phyloP scores from a whole-genome alignment of 2,329 filamentous ascomycete species.

The Colletotrichum costaricense region DNA sequence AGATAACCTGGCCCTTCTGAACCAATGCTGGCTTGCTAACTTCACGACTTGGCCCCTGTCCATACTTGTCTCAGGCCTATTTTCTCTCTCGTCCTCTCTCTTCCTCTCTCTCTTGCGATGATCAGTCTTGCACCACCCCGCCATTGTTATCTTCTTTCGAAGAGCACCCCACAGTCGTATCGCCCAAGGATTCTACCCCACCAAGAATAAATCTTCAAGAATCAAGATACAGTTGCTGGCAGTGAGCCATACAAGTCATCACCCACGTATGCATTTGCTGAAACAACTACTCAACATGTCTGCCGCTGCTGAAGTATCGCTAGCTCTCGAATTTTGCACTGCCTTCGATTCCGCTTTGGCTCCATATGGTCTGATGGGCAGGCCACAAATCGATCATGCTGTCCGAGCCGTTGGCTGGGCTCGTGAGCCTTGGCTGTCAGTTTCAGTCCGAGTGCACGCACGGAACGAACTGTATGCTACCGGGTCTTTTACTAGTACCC shows the following conservation, averaged over 20 bases:
- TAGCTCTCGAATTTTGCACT: not conserved
- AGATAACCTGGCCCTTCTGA: not conserved
- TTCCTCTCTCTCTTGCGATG: not conserved
- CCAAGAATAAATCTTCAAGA: not conserved
- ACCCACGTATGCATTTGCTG: not conserved
- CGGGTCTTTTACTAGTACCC: not conserved
- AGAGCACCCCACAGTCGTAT: not conserved
- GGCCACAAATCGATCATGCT: not conserved
- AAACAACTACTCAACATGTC: conserved; percentile 20
- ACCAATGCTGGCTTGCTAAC: not conserved
- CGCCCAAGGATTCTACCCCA: not conserved
- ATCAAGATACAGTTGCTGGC: not conserved
- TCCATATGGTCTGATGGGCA: not conserved
- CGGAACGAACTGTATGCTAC: not conserved
- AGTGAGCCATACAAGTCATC: not conserved
- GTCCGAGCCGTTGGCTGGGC: not conserved
- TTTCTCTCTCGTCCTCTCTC: not conserved
- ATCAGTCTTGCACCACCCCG: not conserved
- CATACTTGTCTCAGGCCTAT: not conserved
- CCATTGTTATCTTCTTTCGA: not conserved
- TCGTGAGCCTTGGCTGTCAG: not conserved
- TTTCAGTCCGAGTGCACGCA: not conserved
- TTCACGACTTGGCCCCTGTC: not conserved
- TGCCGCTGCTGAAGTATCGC: not conserved
- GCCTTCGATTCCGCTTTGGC: not conserved